These are phyloP conservation scores for Hyphochytrium catenoides DNA, from an alignment of 352 stramenopile genomes.

Conservation along the genomic window DNA sequence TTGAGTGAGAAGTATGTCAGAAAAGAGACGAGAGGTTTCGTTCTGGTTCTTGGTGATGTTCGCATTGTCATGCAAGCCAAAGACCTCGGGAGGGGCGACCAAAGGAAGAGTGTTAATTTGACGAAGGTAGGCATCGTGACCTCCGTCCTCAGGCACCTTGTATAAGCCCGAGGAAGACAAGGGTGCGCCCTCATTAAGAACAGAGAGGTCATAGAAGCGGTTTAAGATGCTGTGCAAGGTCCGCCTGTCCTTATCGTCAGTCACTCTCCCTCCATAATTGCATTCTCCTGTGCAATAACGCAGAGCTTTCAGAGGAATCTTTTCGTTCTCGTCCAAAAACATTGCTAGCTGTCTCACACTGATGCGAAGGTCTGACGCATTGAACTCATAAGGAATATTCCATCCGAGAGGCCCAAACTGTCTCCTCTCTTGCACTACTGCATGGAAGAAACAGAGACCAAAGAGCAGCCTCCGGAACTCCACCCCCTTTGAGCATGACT, in stretches of 20 bases:
- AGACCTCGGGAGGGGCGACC: slow-evolving; percentile 64
- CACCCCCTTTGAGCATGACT: slow-evolving; percentile 25
- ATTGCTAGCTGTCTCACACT: slow-evolving; percentile 71
- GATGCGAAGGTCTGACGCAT: slow-evolving; percentile 75
- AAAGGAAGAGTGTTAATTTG: slow-evolving; percentile 54
- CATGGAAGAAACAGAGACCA: slow-evolving; percentile 70
- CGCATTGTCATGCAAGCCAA: slow-evolving; percentile 77
- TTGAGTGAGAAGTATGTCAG: slow-evolving; percentile 71
- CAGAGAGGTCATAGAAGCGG: slow-evolving; percentile 39
- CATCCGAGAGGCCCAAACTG: slow-evolving; percentile 76
- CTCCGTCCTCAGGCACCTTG: slow-evolving; percentile 33
- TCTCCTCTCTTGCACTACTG: slow-evolving; percentile 69
- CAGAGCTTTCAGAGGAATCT: slow-evolving; percentile 44
- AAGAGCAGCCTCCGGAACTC: slow-evolving; percentile 70
- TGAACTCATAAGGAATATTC: slow-evolving; percentile 92
- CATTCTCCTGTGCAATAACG: slow-evolving; percentile 55
- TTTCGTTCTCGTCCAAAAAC: slow-evolving; percentile 69
- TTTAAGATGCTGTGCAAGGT: slow-evolving; percentile 36
- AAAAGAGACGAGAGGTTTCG: slow-evolving; percentile 75
- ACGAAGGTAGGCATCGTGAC: slow-evolving; percentile 35
- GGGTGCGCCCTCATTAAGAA: slow-evolving; percentile 27
- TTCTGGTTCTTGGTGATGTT: slow-evolving; percentile 84
- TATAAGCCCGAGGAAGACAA: slow-evolving; percentile 43
- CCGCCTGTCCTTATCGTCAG: slow-evolving; percentile 50
- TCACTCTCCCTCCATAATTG: slow-evolving; percentile 59